These are phyloP conservation scores for Melaleuca alternifolia DNA, from an alignment of 345 rosid genomes.

Conservation along the genomic window DNA sequence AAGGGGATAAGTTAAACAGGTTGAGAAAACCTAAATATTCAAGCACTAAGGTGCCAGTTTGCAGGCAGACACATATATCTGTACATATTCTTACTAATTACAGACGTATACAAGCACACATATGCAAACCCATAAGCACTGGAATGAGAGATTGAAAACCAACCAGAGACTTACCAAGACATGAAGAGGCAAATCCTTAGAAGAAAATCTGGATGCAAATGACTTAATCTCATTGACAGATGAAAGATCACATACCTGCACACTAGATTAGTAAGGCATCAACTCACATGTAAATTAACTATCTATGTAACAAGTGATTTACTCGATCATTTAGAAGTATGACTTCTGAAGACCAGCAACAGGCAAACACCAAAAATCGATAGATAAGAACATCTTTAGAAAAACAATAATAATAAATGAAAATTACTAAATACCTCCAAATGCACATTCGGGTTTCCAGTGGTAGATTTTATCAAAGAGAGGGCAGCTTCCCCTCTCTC, in stretches of 20 bases:
- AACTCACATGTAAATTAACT: neutral
- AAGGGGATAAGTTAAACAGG: neutral
- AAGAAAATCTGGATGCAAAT: slow-evolving; percentile 64
- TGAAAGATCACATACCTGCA: slow-evolving; percentile 87
- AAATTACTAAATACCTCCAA: slow-evolving; percentile 44
- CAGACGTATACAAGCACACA: neutral
- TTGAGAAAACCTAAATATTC: neutral
- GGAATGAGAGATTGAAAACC: neutral
- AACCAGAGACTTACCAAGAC: slow-evolving; percentile 35
- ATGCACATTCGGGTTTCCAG: slow-evolving; percentile 71
- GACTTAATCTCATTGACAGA: slow-evolving; percentile 68
- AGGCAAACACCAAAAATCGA: neutral
- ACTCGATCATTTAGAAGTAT: neutral
- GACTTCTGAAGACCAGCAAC: neutral
- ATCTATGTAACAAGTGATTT: neutral
- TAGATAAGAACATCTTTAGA: neutral
- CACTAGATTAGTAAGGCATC: neutral
- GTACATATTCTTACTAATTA: neutral
- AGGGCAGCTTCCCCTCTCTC: slow-evolving; percentile 80
- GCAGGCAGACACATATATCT: neutral
- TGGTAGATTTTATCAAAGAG: slow-evolving; percentile 53
- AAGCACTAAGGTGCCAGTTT: neutral
- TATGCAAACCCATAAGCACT: neutral
- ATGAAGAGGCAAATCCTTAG: slow-evolving; percentile 66
- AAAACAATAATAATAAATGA: neutral